These are phyloP conservation scores for Aspergillus sergii DNA, from an alignment of 2,329 filamentous ascomycete species.

Conservation along the genomic window DNA sequence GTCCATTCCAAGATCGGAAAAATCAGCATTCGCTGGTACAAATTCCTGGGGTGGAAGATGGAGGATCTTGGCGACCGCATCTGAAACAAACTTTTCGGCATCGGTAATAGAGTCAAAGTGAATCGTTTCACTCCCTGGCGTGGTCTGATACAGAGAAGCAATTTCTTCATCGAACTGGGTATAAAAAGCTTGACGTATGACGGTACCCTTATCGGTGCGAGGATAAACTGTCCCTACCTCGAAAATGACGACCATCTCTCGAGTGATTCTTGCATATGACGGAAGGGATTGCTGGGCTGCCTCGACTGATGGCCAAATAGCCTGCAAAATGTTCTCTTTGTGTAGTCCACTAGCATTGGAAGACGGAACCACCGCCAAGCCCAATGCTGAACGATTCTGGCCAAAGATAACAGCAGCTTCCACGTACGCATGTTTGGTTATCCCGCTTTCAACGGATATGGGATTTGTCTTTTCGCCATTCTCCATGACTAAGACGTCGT, in stretches of 20 bases:
- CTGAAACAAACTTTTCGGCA: no score
- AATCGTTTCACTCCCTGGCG: no score
- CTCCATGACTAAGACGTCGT: constrained; percentile 48
- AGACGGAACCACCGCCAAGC: constrained; percentile 58
- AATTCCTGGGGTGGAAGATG: no score
- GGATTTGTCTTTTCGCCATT: constrained; percentile 54
- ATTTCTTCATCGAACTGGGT: constrained; percentile 53
- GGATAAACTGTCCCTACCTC: constrained; percentile 47
- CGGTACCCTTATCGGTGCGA: constrained; percentile 59
- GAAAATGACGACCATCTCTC: constrained; percentile 45
- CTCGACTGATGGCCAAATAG: constrained; percentile 40
- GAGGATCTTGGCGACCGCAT: no score
- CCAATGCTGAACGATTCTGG: constrained; percentile 53
- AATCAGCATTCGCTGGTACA: no score
- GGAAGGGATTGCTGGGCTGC: constrained; percentile 35
- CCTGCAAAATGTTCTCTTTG: constrained; percentile 51
- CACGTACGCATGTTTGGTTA: constrained; percentile 55
- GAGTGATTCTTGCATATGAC: constrained; percentile 43
- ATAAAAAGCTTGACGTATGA: constrained; percentile 57
- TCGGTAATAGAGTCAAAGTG: no score
- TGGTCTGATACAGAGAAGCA: constrained; percentile 43
- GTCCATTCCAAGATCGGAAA: no score
- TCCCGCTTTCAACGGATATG: constrained; percentile 53
- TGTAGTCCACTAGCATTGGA: constrained; percentile 44
- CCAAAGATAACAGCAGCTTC: constrained; percentile 62